Conservation (phyloP, 176 grass and related monocot species). For the Oryza punctata region DNA sequence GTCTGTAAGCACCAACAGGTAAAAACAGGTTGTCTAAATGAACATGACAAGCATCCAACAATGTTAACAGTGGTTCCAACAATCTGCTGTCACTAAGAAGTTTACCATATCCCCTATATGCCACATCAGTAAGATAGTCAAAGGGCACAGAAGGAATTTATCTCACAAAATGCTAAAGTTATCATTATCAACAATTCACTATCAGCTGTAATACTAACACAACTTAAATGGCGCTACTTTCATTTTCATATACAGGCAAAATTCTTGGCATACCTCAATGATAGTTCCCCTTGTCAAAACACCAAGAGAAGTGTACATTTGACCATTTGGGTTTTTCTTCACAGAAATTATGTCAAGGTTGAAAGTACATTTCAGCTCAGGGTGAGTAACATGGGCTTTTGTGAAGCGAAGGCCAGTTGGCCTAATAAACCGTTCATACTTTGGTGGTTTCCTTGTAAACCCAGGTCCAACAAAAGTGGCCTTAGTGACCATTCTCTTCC, state of each 20-base stretch:
- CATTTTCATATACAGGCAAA: background rate
- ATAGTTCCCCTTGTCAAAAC: constrained; percentile 91
- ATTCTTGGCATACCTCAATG: constrained; percentile 62
- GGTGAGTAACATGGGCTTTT: constrained; percentile 90
- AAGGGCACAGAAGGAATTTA: background rate
- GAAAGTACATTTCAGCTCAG: constrained; percentile 89
- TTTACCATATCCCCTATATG: background rate
- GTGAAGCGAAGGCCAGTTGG: constrained; percentile 83
- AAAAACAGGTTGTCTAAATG: background rate
- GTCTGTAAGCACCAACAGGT: constrained; percentile 1
- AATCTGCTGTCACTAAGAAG: background rate
- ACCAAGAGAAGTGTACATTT: constrained; percentile 94
- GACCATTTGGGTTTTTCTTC: constrained; percentile 94
- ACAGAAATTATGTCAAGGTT: constrained; percentile 89
- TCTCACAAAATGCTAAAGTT: background rate
- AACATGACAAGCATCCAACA: background rate
- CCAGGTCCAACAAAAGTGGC: constrained; percentile 83
- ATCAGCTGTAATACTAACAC: background rate
- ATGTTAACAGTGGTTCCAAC: background rate
- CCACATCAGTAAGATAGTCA: background rate
- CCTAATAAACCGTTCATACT: constrained; percentile 86
- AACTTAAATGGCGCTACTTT: background rate
- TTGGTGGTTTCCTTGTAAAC: constrained; percentile 94
- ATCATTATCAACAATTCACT: background rate
- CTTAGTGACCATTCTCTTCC: constrained; percentile 97